Evolutionary conservation across 768 basidiomycete genomes (phyloP).

Genomic region (Agaricus bisporus): DNA sequence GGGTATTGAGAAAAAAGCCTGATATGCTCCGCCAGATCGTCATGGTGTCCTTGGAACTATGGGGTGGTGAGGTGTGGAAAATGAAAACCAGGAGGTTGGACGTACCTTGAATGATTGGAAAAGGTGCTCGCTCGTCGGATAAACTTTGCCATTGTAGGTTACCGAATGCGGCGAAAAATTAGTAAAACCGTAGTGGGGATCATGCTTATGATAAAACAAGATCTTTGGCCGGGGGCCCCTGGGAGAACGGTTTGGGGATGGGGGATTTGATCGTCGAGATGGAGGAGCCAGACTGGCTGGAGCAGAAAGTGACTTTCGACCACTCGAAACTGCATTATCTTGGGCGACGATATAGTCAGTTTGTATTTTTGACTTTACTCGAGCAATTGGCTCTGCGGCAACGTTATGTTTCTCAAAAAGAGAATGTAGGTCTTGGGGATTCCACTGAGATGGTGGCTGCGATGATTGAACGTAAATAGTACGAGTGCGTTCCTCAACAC

Average conservation of each 20-base stretch:
- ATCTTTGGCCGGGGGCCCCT: constrained; percentile 30
- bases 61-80: background rate
- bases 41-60: constrained; percentile 55
- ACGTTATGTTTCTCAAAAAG: constrained; percentile 34
- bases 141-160: constrained; percentile 52
- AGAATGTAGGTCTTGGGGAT: constrained; percentile 29
- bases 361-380: constrained; percentile 25
- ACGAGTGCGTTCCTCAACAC: constrained; percentile 41
- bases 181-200: constrained; percentile 66
- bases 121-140: constrained; percentile 73
- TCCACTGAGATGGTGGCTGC: constrained; percentile 36
- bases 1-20: constrained; percentile 58
- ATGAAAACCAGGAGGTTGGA: background rate
- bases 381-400: constrained; percentile 23
- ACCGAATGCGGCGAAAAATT: constrained; percentile 69
- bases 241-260: constrained; percentile 14
- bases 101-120: constrained; percentile 69
- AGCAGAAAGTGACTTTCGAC: background rate
- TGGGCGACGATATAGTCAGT: constrained; percentile 21
- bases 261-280: constrained; percentile 9
- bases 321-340: constrained; percentile 8
- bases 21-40: constrained; percentile 64
- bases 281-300: background rate
- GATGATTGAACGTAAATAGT: constrained; percentile 42
- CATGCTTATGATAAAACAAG: constrained; percentile 58